These are phyloP conservation scores for Xerocomellus amylosporus DNA, from an alignment of 768 basidiomycete genomes.

Conservation along the genomic window DNA sequence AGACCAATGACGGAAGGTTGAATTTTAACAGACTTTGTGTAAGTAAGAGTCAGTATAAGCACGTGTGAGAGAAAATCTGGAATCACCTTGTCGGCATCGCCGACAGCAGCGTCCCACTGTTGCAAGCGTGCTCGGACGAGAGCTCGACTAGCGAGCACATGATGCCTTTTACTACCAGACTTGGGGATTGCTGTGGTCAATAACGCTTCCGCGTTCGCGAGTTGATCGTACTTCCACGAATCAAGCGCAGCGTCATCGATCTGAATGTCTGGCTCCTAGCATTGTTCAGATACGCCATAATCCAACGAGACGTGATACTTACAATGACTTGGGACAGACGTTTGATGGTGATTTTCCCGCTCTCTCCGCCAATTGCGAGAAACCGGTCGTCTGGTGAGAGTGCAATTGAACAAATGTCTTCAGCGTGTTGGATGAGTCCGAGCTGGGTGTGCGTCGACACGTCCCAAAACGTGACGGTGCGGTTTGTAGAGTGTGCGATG, in stretches of 20 bases:
- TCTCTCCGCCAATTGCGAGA: background rate
- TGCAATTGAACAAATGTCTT: background rate
- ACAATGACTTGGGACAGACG: background rate
- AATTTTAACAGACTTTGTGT: constrained; percentile 1
- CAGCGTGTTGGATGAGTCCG: background rate
- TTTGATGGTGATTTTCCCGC: background rate
- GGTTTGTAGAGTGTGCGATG: background rate
- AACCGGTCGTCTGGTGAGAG: background rate
- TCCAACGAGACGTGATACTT: background rate
- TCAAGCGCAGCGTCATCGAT: background rate
- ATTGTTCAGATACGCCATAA: background rate
- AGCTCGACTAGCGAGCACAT: constrained; percentile 1
- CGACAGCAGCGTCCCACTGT: constrained; percentile 2
- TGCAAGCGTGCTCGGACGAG: constrained; percentile 2
- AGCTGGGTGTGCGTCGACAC: background rate
- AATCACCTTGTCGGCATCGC: constrained; percentile 2
- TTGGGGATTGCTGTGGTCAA: background rate
- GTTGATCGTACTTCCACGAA: background rate
- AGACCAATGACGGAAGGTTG: constrained; percentile 1
- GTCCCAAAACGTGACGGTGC: background rate
- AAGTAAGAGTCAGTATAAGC: background rate
- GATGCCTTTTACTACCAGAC: background rate
- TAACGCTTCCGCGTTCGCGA: background rate
- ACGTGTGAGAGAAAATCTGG: background rate
- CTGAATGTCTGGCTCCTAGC: background rate